Percentiles rank a stretch among this genome's conserved stretches.
Conservation (phyloP, 768 basidiomycete species). For the Pleurotus salmoneostramineus region DNA sequence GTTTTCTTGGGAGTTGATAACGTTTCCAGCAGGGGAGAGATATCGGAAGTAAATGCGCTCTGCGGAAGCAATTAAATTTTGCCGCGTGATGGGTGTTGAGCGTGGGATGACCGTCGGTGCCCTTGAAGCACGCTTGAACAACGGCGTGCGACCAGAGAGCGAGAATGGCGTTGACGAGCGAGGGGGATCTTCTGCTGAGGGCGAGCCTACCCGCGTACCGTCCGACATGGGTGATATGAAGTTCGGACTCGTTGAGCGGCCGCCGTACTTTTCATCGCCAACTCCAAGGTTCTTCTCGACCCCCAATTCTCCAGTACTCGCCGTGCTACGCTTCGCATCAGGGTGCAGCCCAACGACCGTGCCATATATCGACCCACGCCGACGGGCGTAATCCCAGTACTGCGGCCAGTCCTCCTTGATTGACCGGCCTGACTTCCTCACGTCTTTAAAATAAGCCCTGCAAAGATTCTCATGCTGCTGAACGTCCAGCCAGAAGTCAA, state of each 20-base stretch:
- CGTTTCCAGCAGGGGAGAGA: conserved; percentile 76
- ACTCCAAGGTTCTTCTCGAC: conserved; percentile 58
- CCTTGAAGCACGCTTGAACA: conserved; percentile 79
- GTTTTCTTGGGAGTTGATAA: conserved; percentile 78
- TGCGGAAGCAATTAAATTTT: conserved; percentile 88
- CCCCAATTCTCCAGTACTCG: conserved; percentile 72
- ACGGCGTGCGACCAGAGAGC: conserved; percentile 66
- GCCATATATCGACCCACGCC: conserved; percentile 91
- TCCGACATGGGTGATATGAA: conserved; percentile 42
- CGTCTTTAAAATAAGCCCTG: conserved; percentile 98
- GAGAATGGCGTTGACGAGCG: conserved; percentile 82
- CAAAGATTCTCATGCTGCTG: conserved; percentile 99
- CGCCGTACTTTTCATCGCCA: conserved; percentile 38
- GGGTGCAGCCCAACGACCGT: conserved; percentile 77
- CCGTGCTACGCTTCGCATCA: conserved; percentile 72
- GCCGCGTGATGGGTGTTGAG: conserved; percentile 83
- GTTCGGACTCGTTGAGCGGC: conserved; percentile 57
- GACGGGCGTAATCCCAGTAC: conserved; percentile 92
- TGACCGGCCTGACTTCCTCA: conserved; percentile 88
- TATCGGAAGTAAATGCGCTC: conserved; percentile 97
- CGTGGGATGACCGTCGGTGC: conserved; percentile 95
- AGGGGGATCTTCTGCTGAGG: conserved; percentile 39
- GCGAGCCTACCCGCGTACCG: conserved; percentile 43
- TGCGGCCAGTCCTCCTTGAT: conserved; percentile 99
- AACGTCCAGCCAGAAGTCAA: conserved; percentile 99